phyloP scores from a whole-genome alignment of 768 basidiomycete species.

The Pleurotus citrinopileatus region DNA sequence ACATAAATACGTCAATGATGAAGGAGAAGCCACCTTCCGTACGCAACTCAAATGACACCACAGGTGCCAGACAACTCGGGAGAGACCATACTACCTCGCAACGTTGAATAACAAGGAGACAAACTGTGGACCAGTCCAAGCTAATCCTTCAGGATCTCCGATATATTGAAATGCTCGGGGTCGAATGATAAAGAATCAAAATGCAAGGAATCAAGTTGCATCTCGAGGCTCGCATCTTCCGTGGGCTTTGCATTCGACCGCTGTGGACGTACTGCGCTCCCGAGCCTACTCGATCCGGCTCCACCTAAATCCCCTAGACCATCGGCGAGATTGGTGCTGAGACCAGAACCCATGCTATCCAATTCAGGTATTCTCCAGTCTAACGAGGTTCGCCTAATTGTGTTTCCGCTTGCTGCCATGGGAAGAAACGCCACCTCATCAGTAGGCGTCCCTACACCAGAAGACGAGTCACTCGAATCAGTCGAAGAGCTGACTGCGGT shows the following conservation, averaged over 20 bases:
- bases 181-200: slow-evolving; percentile 73
- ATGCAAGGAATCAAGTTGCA: slow-evolving; percentile 70
- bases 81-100: neutral
- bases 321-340: neutral
- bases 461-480: neutral
- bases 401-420: neutral
- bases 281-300: too few species aligned
- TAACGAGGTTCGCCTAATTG: neutral
- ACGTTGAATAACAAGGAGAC: too few species aligned
- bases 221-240: slow-evolving; percentile 52
- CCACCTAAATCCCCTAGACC: neutral
- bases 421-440: slow-evolving; percentile 19
- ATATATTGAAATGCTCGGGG: slow-evolving; percentile 45
- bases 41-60: neutral
- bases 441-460: slow-evolving; percentile 10
- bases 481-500: slow-evolving; percentile 9
- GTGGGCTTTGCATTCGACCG: slow-evolving; percentile 13
- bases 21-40: too few species aligned
- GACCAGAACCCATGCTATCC: neutral
- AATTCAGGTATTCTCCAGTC: slow-evolving; percentile 8
- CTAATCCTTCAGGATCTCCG: slow-evolving; percentile 1
- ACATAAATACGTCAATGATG: neutral
- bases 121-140: too few species aligned
- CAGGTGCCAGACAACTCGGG: neutral
- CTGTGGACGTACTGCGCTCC: neutral